Percentiles rank a stretch among this genome's conserved stretches.
These are phyloP conservation scores for Pythium apleroticum DNA, from an alignment of 352 stramenopile species.

Conservation along the genomic window DNA sequence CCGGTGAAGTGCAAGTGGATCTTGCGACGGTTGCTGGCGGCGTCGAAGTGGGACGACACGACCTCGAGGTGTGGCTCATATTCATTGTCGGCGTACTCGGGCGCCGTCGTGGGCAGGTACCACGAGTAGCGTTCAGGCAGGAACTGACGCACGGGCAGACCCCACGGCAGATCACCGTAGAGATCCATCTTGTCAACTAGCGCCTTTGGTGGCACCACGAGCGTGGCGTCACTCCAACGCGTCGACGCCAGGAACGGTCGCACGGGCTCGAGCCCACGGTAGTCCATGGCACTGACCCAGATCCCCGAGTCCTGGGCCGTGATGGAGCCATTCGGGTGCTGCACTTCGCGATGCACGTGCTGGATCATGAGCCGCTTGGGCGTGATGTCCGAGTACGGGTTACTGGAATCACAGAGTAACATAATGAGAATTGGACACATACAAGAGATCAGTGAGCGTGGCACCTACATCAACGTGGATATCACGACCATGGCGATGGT, in stretches of 20 bases:
- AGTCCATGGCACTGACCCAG: slow-evolving; percentile 77
- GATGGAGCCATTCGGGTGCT: slow-evolving; percentile 44
- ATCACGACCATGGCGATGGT: slow-evolving; percentile 40
- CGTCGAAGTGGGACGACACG: slow-evolving; percentile 57
- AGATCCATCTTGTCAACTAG: slow-evolving; percentile 53
- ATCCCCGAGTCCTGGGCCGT: slow-evolving; percentile 55
- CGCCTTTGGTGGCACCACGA: slow-evolving; percentile 32
- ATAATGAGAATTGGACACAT: slow-evolving; percentile 2
- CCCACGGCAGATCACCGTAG: slow-evolving; percentile 73
- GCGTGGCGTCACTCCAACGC: slow-evolving; percentile 48
- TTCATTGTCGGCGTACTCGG: slow-evolving; percentile 22
- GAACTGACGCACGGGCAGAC: slow-evolving; percentile 59
- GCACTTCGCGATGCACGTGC: slow-evolving; percentile 60
- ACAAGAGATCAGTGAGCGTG: neutral
- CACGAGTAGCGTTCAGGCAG: slow-evolving; percentile 69
- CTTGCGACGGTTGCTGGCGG: slow-evolving; percentile 46
- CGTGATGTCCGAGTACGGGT: slow-evolving; percentile 71
- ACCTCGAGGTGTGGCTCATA: slow-evolving; percentile 35
- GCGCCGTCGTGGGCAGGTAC: slow-evolving; percentile 51
- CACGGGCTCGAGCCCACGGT: slow-evolving; percentile 53
- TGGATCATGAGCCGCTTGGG: slow-evolving; percentile 72
- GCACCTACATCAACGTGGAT: slow-evolving; percentile 50
- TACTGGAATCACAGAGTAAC: slow-evolving; percentile 30
- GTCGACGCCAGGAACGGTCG: slow-evolving; percentile 43
- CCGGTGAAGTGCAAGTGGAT: slow-evolving; percentile 71